These are phyloP conservation scores for Candida nonsorbophila DNA, from an alignment of 805 yeast genomes.

Conservation along the genomic window DNA sequence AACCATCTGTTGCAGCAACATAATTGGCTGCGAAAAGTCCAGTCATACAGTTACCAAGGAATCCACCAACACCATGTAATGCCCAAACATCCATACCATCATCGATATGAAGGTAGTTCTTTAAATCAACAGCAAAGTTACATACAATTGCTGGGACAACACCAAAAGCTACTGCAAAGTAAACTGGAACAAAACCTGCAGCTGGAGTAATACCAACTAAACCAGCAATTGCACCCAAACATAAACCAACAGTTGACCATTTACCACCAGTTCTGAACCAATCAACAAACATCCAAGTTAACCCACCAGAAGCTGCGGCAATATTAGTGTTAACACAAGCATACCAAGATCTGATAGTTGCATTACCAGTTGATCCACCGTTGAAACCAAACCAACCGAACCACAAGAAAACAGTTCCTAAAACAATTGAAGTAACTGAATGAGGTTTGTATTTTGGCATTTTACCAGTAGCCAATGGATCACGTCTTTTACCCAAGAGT, in stretches of 20 bases:
- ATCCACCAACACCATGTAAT: slow-evolving; percentile 91
- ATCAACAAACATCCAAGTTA: slow-evolving; percentile 92
- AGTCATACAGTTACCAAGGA: slow-evolving; percentile 75
- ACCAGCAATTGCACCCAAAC: slow-evolving; percentile 92
- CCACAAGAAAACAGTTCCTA: slow-evolving; percentile 94
- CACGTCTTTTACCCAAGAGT: slow-evolving; percentile 87
- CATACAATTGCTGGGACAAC: slow-evolving; percentile 69
- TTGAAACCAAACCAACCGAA: slow-evolving; percentile 99
- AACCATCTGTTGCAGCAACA: slow-evolving; percentile 78
- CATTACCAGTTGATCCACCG: slow-evolving; percentile 96
- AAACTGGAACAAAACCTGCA: slow-evolving; percentile 93
- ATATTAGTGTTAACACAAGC: slow-evolving; percentile 89
- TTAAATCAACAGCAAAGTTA: slow-evolving; percentile 81
- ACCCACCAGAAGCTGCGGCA: slow-evolving; percentile 91
- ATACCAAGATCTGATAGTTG: slow-evolving; percentile 90
- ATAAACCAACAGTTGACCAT: slow-evolving; percentile 91
- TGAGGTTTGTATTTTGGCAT: slow-evolving; percentile 93
- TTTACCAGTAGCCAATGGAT: slow-evolving; percentile 60
- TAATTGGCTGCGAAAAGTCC: slow-evolving; percentile 92
- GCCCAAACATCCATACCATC: slow-evolving; percentile 96
- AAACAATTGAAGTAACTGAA: slow-evolving; percentile 81
- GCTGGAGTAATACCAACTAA: slow-evolving; percentile 95
- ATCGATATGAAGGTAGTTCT: slow-evolving; percentile 67
- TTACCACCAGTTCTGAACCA: slow-evolving; percentile 79
- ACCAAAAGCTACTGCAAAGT: slow-evolving; percentile 84